Conservation (phyloP, 1,139 yeast species). For the Saccharomyces hybrid region DNA sequence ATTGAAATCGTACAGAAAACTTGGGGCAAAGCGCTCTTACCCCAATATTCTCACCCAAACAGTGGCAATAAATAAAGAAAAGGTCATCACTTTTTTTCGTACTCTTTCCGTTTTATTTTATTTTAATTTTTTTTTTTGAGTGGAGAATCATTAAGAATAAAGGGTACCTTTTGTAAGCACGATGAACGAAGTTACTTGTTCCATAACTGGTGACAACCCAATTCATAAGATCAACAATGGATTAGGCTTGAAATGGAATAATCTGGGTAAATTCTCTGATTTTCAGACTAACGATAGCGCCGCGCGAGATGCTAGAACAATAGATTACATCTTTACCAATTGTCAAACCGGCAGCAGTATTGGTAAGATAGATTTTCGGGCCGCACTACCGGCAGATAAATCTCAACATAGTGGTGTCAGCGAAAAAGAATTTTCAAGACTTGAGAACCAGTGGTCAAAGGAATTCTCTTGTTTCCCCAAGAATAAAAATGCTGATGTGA, state of each 20-base stretch:
- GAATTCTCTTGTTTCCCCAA: neutral
- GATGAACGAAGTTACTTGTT: neutral
- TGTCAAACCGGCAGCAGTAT: neutral
- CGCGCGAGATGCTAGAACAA: neutral
- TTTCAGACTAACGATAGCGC: neutral
- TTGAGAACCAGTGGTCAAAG: neutral
- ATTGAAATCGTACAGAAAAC: neutral
- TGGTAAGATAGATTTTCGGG: neutral
- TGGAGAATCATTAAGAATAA: neutral
- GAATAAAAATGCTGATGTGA: neutral
- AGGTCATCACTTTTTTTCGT: neutral
- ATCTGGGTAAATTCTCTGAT: neutral
- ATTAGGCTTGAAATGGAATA: neutral
- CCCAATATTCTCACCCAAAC: neutral
- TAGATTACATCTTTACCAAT: neutral
- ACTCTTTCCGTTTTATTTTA: neutral
- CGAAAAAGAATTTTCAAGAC: neutral
- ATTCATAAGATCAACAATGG: neutral
- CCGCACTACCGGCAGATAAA: neutral
- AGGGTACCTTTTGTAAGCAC: neutral
- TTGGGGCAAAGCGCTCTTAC: neutral
- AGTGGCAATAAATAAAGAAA: neutral
- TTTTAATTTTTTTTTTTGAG: neutral
- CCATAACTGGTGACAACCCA: neutral
- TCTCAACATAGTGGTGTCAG: neutral